These are phyloP conservation scores for Ceratocystis papillata DNA, from an alignment of 2,329 filamentous ascomycete genomes.

Conservation along the genomic window DNA sequence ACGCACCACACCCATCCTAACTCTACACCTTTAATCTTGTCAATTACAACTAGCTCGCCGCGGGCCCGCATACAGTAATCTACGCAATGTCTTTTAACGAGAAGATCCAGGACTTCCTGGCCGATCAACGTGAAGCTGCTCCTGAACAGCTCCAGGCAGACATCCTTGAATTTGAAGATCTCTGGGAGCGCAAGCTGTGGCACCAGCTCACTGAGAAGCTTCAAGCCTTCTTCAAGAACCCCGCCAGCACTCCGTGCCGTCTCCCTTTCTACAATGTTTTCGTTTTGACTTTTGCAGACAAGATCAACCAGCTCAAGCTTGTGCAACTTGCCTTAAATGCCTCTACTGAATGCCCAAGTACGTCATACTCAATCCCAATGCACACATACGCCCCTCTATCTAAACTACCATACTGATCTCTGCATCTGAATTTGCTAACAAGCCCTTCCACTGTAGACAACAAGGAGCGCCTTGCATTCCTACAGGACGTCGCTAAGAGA, in stretches of 20 bases:
- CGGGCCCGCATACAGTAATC: neutral
- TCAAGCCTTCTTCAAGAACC: constrained; percentile 74
- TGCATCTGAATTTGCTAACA: constrained; percentile 1
- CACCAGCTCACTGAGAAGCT: constrained; percentile 91
- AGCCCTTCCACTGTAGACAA: constrained; percentile 51
- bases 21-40: neutral
- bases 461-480: constrained; percentile 72
- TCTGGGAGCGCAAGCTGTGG: constrained; percentile 98
- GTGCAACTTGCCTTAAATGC: constrained; percentile 82
- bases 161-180: constrained; percentile 87
- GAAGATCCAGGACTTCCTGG: constrained; percentile 82
- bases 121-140: constrained; percentile 76
- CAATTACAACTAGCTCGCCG: neutral
- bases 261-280: constrained; percentile 89
- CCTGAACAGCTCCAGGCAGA: constrained; percentile 78
- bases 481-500: constrained; percentile 70
- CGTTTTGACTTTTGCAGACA: constrained; percentile 90
- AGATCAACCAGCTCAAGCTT: constrained; percentile 97
- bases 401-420: neutral
- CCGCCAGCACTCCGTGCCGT: constrained; percentile 71
- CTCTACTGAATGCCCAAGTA: constrained; percentile 72
- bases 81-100: constrained; percentile 42
- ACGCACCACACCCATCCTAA: neutral
- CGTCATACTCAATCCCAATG: constrained; percentile 23
- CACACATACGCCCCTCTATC: neutral